Evolutionary conservation across 1,284 basidiomycete genomes (phyloP).

Genomic region (Mrakiaceae sp.): DNA sequence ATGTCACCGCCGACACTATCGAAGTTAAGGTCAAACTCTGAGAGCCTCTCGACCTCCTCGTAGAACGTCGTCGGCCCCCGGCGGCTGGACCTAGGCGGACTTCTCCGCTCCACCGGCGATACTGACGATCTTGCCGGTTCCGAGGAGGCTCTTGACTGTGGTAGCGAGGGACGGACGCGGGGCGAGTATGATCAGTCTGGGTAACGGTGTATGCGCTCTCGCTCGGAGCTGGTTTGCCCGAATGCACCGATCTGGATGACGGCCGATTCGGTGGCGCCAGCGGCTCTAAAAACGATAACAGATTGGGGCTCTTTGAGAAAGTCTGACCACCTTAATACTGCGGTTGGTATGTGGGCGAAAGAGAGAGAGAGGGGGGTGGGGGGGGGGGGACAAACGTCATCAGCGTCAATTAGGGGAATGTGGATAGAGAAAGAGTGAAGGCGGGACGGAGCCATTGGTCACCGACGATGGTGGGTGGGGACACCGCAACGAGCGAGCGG

Average conservation of each 20-base stretch:
- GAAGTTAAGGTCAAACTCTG: background rate
- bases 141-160: conserved; percentile 34
- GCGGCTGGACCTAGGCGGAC: conserved; percentile 38
- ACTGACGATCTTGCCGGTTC: conserved; percentile 38
- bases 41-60: conserved; percentile 20
- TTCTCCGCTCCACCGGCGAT: conserved; percentile 41
- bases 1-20: conserved; percentile 37
- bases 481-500: too few relatives aligned
- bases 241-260: conserved; percentile 20
- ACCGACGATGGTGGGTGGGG: too few relatives aligned
- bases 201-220: background rate
- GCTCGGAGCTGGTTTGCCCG: background rate
- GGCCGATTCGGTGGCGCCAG: conserved; percentile 25
- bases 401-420: too few relatives aligned
- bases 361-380: conserved; percentile 3
- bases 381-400: background rate
- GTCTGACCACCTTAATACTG: conserved; percentile 21
- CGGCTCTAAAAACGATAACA: conserved; percentile 35
- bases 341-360: conserved; percentile 13
- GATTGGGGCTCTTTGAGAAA: conserved; percentile 32
- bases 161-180: conserved; percentile 27
- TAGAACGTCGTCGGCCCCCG: conserved; percentile 35
- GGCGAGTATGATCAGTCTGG: background rate
- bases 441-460: too few relatives aligned
- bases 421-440: too few relatives aligned